Percentiles rank a stretch among this genome's conserved stretches.
phyloP scores from a whole-genome alignment of 2,329 filamentous ascomycete species.

The Pseudocercospora cruenta region DNA sequence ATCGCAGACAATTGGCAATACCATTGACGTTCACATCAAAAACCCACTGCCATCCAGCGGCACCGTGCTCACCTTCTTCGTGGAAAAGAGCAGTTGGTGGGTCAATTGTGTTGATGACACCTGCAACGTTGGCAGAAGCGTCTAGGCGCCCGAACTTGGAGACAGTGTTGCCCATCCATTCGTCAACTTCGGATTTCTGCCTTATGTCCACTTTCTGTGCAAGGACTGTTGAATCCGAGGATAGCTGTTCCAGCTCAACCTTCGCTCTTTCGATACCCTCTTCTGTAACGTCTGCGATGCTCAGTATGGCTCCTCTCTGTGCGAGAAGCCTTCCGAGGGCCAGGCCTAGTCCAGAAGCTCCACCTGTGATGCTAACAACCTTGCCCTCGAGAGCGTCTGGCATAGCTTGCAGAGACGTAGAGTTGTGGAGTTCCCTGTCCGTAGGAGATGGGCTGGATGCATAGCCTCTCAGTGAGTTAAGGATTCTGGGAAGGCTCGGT shows the following conservation, averaged over 20 bases:
- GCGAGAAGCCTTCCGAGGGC: constrained; percentile 50
- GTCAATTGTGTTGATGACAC: background rate
- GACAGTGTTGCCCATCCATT: constrained; percentile 1
- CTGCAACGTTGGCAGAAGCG: constrained; percentile 1
- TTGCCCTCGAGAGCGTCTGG: constrained; percentile 35
- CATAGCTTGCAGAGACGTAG: background rate
- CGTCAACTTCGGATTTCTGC: background rate
- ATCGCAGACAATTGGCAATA: background rate
- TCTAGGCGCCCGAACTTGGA: constrained; percentile 4
- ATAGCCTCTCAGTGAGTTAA: background rate
- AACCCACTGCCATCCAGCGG: background rate
- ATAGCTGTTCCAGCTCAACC: constrained; percentile 8
- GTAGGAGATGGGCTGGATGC: background rate
- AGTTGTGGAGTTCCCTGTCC: background rate
- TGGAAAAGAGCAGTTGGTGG: background rate
- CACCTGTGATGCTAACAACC: constrained; percentile 53
- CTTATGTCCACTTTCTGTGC: background rate
- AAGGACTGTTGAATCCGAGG: constrained; percentile 15
- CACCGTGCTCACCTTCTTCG: constrained; percentile 13
- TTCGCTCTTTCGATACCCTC: constrained; percentile 39
- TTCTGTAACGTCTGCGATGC: constrained; percentile 50
- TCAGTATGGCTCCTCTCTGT: constrained; percentile 48
- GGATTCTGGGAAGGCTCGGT: background rate
- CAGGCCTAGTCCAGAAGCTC: constrained; percentile 52
- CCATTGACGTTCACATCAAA: background rate